Conservation (phyloP, 2,329 filamentous ascomycete genomes). For the Colletotrichum navitas region DNA sequence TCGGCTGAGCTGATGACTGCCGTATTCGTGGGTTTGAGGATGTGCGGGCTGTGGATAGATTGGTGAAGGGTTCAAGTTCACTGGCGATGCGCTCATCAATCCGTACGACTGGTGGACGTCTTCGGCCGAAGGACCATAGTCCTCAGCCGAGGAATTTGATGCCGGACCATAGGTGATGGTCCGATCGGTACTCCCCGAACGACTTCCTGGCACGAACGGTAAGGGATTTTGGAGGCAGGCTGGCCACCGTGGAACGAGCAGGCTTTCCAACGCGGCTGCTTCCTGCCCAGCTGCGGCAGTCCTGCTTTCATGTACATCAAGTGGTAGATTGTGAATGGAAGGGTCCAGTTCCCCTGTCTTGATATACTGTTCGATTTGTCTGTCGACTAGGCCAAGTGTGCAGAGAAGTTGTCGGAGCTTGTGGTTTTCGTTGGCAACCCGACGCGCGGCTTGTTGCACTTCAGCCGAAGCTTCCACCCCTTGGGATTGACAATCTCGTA, state of each 20-base stretch:
- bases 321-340: background rate
- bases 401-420: constrained; percentile 71
- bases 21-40: background rate
- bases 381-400: constrained; percentile 68
- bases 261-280: constrained; percentile 51
- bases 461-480: constrained; percentile 78
- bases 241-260: constrained; percentile 54
- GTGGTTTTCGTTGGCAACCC: constrained; percentile 77
- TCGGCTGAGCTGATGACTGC: constrained; percentile 1
- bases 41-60: constrained; percentile 5
- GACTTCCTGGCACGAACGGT: constrained; percentile 42
- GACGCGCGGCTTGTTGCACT: constrained; percentile 77
- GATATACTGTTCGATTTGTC: constrained; percentile 62
- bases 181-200: background rate
- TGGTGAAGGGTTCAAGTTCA: constrained; percentile 5
- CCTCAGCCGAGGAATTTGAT: constrained; percentile 23
- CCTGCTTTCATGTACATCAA: background rate
- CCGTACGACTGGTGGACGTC: constrained; percentile 14
- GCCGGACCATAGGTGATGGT: background rate
- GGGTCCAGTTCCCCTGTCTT: constrained; percentile 42
- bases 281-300: background rate
- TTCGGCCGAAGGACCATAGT: constrained; percentile 16
- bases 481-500: constrained; percentile 72
- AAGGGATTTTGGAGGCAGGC: constrained; percentile 47
- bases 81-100: background rate